These are phyloP conservation scores for Clitopilus passeckerianus DNA, from an alignment of 768 basidiomycete genomes.

Conservation along the genomic window DNA sequence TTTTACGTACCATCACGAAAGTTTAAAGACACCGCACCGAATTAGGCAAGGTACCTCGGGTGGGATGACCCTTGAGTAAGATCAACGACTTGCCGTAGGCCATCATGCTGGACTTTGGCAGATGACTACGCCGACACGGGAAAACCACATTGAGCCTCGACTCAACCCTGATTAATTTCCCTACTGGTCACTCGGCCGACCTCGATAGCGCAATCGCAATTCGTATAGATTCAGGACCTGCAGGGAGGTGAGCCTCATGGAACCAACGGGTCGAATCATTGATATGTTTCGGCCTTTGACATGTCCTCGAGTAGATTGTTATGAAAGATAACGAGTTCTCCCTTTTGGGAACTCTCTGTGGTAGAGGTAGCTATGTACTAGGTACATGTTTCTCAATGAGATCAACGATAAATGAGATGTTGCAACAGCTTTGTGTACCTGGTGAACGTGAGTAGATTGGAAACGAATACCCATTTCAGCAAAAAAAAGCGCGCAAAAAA, in stretches of 20 bases:
- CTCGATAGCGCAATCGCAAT: neutral
- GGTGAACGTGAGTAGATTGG: neutral
- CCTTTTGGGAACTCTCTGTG: neutral
- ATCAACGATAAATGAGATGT: neutral
- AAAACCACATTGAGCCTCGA: neutral
- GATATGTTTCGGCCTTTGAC: neutral
- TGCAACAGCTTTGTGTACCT: neutral
- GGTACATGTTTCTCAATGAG: neutral
- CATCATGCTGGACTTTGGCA: neutral
- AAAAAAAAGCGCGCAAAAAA: no score
- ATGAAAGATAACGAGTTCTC: neutral
- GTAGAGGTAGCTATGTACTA: neutral
- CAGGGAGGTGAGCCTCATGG: neutral
- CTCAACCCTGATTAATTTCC: neutral
- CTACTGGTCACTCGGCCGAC: neutral
- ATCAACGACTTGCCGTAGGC: conserved; percentile 1
- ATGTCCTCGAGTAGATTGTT: neutral
- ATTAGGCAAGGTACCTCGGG: neutral
- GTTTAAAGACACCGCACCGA: neutral
- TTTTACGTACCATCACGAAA: neutral
- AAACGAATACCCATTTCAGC: no score
- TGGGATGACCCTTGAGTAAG: neutral
- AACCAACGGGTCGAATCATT: neutral
- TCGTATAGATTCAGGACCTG: neutral
- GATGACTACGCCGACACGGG: neutral